These are phyloP conservation scores for Didymella keratinophila DNA, from an alignment of 2,329 filamentous ascomycete species.

Conservation along the genomic window DNA sequence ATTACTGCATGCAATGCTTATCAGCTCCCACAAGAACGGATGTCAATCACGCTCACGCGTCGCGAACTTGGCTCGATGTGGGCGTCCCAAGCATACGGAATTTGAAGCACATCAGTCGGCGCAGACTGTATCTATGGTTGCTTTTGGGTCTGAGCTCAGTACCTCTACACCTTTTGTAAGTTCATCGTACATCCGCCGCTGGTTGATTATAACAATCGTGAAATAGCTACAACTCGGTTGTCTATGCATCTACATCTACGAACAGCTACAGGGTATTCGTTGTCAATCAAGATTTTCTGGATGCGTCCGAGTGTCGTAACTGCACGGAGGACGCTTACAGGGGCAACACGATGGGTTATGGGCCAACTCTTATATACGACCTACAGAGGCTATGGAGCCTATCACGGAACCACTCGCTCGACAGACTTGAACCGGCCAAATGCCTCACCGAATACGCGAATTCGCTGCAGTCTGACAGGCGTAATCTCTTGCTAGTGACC, in stretches of 20 bases:
- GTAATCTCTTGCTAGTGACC: slow-evolving; percentile 10
- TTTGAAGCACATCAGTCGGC: slow-evolving; percentile 21
- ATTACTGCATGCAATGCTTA: slow-evolving; percentile 62
- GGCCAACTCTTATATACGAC: too few relatives aligned
- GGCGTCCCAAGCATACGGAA: slow-evolving; percentile 32
- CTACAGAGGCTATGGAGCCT: not conserved
- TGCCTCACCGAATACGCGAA: slow-evolving; percentile 1
- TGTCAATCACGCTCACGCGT: slow-evolving; percentile 57
- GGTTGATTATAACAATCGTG: too few relatives aligned
- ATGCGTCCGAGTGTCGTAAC: not conserved
- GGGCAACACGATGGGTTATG: too few relatives aligned
- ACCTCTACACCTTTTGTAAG: slow-evolving; percentile 30
- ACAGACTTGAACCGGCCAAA: not conserved
- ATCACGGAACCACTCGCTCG: not conserved
- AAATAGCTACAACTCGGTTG: slow-evolving; percentile 38
- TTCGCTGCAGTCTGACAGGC: not conserved
- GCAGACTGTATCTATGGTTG: slow-evolving; percentile 19
- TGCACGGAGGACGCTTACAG: too few relatives aligned
- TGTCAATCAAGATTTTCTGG: slow-evolving; percentile 3
- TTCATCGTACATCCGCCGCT: too few relatives aligned
- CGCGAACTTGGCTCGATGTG: slow-evolving; percentile 21
- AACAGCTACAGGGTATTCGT: slow-evolving; percentile 8
- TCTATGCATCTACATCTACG: slow-evolving; percentile 25
- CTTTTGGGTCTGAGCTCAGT: slow-evolving; percentile 23
- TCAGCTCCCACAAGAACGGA: slow-evolving; percentile 59